A percentile compares a stretch with the other conserved stretches of the same genome.
Evolutionary conservation across 2,329 filamentous ascomycete genomes (phyloP).

Genomic region (Botrytis fragariae): DNA sequence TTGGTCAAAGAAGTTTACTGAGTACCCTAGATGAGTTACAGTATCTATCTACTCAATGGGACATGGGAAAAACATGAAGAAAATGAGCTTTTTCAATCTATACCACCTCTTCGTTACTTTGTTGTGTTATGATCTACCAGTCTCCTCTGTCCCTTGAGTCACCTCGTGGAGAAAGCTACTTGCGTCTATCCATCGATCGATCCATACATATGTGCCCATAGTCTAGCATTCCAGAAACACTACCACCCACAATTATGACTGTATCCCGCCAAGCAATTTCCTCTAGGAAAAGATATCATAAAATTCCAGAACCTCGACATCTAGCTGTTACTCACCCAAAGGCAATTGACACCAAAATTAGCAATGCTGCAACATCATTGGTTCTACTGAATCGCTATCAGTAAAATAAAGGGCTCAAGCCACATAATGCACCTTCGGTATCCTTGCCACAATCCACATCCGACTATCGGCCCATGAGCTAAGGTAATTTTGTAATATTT

Average conservation of each 20-base stretch:
- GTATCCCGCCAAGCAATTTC: background rate
- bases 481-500: slow-evolving; percentile 5
- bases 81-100: background rate
- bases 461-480: slow-evolving; percentile 14
- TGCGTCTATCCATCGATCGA: too few species aligned
- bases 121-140: background rate
- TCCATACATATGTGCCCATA: background rate
- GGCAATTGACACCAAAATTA: background rate
- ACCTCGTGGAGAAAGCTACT: background rate
- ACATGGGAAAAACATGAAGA: background rate
- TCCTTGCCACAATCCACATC: slow-evolving; percentile 3
- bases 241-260: background rate
- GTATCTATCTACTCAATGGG: background rate
- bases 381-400: background rate
- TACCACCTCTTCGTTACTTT: background rate
- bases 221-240: background rate
- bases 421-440: background rate
- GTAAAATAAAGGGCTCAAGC: background rate
- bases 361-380: background rate
- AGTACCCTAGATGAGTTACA: slow-evolving; percentile 9
- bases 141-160: background rate
- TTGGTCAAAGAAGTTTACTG: background rate
- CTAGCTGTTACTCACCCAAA: background rate
- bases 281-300: too few species aligned
- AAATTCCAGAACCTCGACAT: background rate